These are phyloP conservation scores for Sclerotinia glacialis DNA, from an alignment of 2,329 filamentous ascomycete genomes.

Conservation along the genomic window DNA sequence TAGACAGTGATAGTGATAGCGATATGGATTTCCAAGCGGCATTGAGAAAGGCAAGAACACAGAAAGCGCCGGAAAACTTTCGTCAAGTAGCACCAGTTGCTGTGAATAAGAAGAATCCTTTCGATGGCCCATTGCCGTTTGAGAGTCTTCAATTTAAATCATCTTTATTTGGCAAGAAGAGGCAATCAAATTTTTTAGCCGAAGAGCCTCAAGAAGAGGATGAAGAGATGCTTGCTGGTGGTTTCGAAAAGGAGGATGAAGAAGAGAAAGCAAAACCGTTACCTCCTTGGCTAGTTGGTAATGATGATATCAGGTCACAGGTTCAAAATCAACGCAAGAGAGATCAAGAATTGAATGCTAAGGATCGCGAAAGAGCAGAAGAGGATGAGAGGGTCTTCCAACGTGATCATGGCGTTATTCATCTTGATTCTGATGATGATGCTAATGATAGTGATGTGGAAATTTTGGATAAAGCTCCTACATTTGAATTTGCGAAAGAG, in stretches of 20 bases:
- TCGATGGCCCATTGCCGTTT: constrained; percentile 84
- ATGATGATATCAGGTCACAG: constrained; percentile 63
- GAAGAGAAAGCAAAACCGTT: constrained; percentile 49
- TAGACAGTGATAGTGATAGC: constrained; percentile 58
- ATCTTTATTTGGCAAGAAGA: constrained; percentile 52
- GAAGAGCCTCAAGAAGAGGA: constrained; percentile 30
- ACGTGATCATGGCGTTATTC: constrained; percentile 52
- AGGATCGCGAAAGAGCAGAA: constrained; percentile 56
- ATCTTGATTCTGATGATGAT: constrained; percentile 61
- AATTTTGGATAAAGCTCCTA: constrained; percentile 50
- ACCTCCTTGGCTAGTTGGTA: constrained; percentile 70
- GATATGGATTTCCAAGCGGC: constrained; percentile 79
- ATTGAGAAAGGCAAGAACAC: constrained; percentile 66
- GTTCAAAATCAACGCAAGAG: constrained; percentile 56
- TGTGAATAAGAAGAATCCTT: constrained; percentile 59
- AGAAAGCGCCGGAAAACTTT: constrained; percentile 48
- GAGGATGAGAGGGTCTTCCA: constrained; percentile 53
- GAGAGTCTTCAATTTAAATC: constrained; percentile 76
- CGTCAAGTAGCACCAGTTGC: constrained; percentile 41
- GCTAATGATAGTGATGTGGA: constrained; percentile 46
- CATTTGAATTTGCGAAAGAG: constrained; percentile 23
- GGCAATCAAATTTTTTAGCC: constrained; percentile 29
- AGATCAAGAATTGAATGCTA: constrained; percentile 61
- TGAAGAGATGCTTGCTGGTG: constrained; percentile 41
- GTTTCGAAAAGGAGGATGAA: constrained; percentile 41